Percentiles rank a stretch among this genome's conserved stretches.
phyloP scores from a whole-genome alignment of 345 rosid species.

The Euphorbia pulcherrima region DNA sequence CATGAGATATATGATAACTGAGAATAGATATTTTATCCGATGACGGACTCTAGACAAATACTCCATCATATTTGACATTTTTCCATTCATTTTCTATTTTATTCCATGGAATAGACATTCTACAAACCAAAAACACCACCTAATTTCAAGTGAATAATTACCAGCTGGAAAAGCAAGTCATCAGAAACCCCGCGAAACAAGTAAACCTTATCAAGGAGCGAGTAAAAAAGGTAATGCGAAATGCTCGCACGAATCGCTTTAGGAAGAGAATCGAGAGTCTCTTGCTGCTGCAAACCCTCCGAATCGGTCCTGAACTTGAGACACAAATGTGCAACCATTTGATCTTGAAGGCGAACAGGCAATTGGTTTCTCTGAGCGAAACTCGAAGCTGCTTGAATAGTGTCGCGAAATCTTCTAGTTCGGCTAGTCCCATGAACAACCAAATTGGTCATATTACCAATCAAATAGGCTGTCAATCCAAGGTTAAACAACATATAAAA shows the following conservation, averaged over 20 bases:
- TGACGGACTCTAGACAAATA: too few relatives aligned
- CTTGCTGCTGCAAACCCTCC: slow-evolving; percentile 35
- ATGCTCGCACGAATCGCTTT: slow-evolving; percentile 36
- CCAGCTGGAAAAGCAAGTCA: slow-evolving; percentile 32
- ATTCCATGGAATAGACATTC: too few relatives aligned
- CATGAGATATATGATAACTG: too few relatives aligned
- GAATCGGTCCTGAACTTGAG: slow-evolving; percentile 35
- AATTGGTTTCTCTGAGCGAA: slow-evolving; percentile 32
- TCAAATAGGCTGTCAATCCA: slow-evolving; percentile 85
- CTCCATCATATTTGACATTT: too few relatives aligned
- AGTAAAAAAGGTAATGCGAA: slow-evolving; percentile 32
- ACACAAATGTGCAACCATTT: slow-evolving; percentile 31
- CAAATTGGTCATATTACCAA: slow-evolving; percentile 96
- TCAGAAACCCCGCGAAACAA: slow-evolving; percentile 27
- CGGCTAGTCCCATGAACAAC: slow-evolving; percentile 95
- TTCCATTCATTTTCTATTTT: too few relatives aligned
- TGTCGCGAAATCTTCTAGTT: slow-evolving; percentile 63
- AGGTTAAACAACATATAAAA: slow-evolving; percentile 90
- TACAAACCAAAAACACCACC: too few relatives aligned
- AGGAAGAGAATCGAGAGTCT: slow-evolving; percentile 34
- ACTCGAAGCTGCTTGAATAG: slow-evolving; percentile 34
- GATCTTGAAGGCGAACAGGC: slow-evolving; percentile 31
- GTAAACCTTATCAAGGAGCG: slow-evolving; percentile 28
- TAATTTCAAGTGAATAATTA: slow-evolving; percentile 12
- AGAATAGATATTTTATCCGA: too few relatives aligned